Base-by-base conservation (phyloP, 305 asterid species). In the Fraxinus albicans region DNA sequence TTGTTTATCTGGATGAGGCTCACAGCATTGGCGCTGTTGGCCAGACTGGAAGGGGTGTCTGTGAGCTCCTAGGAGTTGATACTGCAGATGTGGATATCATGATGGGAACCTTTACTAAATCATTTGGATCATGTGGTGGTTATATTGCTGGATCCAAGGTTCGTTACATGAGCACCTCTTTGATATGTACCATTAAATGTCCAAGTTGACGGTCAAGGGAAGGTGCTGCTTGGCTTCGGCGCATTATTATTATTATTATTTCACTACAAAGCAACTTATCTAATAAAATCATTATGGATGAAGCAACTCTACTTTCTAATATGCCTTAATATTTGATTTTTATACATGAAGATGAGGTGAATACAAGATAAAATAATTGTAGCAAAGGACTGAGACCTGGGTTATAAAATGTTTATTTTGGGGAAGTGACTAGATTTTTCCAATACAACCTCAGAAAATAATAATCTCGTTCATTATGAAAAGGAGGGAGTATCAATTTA, bases 81-180 rank as follows among this genome's bases (percentile, higher is more conserved):
- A 97, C 97, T 17, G 93, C 98, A 63, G 98, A 95, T 78, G 94
- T 97, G 84, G 98, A 97, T 86, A 85, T 97, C 86, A 89, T 97
- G 99, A 97, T 97, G 99, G 99, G 99, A 87, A 97, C 99, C 81
- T 97, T 97, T 88, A 94, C 99, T 5, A 97, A 97, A 90, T 97
- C 99, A 76, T 97, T 97, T 80, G 99, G 99, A 85, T 97, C 99
- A 76, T 95, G 98, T 83, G 99, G 99, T 70, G 99, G 99, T 79
- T 97, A 97, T 89, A 94, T 97, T 84, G 98, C 98, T 4, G 99
- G 98, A 86, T 97, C 98, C 72, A 93, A 91, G 98, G 99, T 95
- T 86, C 63, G 83, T 85, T 81, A 83, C 80, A 8, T 83, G 77
- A 21, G 42, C 75, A 80, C 63, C 36, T 25, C 84, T 81, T 79